phyloP scores from a whole-genome alignment of 768 basidiomycete genomes.

The Auricularia cornea region DNA sequence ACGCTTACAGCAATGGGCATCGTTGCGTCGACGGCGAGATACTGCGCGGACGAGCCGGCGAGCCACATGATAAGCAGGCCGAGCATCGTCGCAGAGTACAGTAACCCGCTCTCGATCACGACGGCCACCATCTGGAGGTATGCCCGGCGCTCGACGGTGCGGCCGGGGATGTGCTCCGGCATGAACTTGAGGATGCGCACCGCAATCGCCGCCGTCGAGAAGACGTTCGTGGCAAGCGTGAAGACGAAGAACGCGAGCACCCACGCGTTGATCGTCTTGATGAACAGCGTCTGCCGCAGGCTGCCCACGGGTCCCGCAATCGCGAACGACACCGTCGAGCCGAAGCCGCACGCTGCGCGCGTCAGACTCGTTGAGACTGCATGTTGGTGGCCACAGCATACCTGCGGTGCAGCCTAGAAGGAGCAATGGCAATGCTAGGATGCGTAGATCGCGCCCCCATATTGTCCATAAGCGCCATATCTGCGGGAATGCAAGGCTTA shows the following conservation, averaged over 20 bases:
- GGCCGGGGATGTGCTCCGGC: constrained; percentile 11
- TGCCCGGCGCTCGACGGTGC: constrained; percentile 19
- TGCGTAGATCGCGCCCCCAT: constrained; percentile 18
- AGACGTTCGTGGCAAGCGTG: constrained; percentile 30
- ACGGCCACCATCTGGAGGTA: constrained; percentile 19
- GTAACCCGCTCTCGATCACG: constrained; percentile 30
- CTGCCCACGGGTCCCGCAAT: constrained; percentile 13
- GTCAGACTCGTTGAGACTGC: no score
- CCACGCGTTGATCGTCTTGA: constrained; percentile 26
- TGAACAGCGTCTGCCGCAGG: constrained; percentile 24
- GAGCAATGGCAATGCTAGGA: constrained; percentile 21
- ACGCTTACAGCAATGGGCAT: constrained; percentile 15
- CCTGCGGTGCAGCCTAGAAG: constrained; percentile 26
- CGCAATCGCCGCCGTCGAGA: constrained; percentile 31
- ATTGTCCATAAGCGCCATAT: not conserved
- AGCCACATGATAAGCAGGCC: constrained; percentile 26
- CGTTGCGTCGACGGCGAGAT: constrained; percentile 26
- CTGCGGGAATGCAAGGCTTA: not conserved
- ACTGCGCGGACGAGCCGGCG: constrained; percentile 28
- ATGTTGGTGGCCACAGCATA: no score
- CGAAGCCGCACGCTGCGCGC: constrained; percentile 20
- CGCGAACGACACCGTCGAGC: constrained; percentile 26
- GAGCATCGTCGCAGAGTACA: constrained; percentile 28
- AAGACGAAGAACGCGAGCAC: constrained; percentile 32
- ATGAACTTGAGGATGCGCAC: constrained; percentile 21